Base-by-base conservation (phyloP, 2,329 filamentous ascomycete species). In the Xylaria multiplex region DNA sequence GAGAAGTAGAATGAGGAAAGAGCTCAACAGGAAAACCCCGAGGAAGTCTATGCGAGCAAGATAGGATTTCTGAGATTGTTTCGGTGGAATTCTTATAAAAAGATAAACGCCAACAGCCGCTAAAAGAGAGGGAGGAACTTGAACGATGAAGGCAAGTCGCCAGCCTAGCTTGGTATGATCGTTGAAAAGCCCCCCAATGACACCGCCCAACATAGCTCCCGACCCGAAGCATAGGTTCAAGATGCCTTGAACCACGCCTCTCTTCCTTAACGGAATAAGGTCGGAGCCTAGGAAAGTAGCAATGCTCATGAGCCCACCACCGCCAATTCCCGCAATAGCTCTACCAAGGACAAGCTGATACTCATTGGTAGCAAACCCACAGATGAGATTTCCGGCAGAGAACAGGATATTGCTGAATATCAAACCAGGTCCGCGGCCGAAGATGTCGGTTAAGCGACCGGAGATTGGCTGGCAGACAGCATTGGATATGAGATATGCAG, bases 31-130 rank as follows among this genome's bases (percentile, higher is more conserved):
- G 32, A 63, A 42, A 35, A 62, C 64, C 6, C 64, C 64, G 7
- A 53, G 42, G 42, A 66, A 66, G 49, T 66, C 64, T 16, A 66
- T 66, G 24, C 64, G 64, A 4, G 46, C 48, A 24, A 66, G 8
- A 24, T 66, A 63, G 4, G 64, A 55, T 37, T 59, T 58, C 42
- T 63, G 45, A 2, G 60, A 63, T 16, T 63, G 60, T n/a, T 63
- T 63, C 8, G 60, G 60, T 3, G 60, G 60, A 8, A 63, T 45
- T 14, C 40, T 52, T 24, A 63, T 53, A 11, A 63, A 45, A 53
- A 63, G 52, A 24, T 63, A 63, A 14, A 63, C 60, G 6, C 57
- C 24, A 1, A 58, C 35, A 27, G 60, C 60, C 8, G 60, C 57
- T 14, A 63, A 16, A 4, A 63, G 24, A 24, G 60, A 63, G 22